Conservation (phyloP, 1,284 basidiomycete species). For the Ceratobasidium papillatum region DNA sequence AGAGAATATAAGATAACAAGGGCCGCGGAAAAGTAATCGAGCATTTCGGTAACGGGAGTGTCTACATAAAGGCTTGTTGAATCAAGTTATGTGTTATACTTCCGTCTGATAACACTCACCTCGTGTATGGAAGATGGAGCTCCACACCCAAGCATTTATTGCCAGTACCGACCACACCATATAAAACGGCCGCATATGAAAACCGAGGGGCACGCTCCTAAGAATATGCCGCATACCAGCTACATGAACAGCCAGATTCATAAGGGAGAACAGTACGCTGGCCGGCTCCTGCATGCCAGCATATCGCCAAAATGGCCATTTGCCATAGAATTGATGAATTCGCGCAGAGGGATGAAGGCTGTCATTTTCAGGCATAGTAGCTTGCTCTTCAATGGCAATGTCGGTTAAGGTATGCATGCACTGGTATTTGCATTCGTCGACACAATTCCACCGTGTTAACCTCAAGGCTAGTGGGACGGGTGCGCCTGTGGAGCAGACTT, state of each 20-base stretch:
- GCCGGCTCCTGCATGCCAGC: constrained; percentile 93
- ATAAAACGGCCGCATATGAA: constrained; percentile 79
- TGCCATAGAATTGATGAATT: constrained; percentile 89
- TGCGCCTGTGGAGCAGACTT: constrained; percentile 44
- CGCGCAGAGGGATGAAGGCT: constrained; percentile 11
- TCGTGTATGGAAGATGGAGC: constrained; percentile 89
- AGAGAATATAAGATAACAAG: constrained; percentile 79
- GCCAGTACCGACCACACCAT: constrained; percentile 74
- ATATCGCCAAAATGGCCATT: constrained; percentile 94
- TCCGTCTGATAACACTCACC: constrained; percentile 58
- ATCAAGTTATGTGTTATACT: neutral
- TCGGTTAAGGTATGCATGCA: constrained; percentile 89
- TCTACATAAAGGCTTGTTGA: constrained; percentile 60
- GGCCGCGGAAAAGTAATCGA: constrained; percentile 96
- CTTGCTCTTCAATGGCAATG: constrained; percentile 56
- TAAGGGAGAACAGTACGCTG: constrained; percentile 86
- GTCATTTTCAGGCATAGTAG: neutral
- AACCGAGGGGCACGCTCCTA: constrained; percentile 60
- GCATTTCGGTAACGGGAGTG: constrained; percentile 81
- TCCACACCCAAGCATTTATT: constrained; percentile 95
- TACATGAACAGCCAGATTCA: constrained; percentile 81
- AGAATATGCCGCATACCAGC: constrained; percentile 64
- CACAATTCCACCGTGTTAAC: constrained; percentile 72
- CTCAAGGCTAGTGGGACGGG: constrained; percentile 62
- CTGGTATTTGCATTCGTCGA: constrained; percentile 86